Percentiles rank a stretch among this genome's conserved stretches.
These are phyloP conservation scores for Venturia pyrina DNA, from an alignment of 2,329 filamentous ascomycete species.

Conservation along the genomic window DNA sequence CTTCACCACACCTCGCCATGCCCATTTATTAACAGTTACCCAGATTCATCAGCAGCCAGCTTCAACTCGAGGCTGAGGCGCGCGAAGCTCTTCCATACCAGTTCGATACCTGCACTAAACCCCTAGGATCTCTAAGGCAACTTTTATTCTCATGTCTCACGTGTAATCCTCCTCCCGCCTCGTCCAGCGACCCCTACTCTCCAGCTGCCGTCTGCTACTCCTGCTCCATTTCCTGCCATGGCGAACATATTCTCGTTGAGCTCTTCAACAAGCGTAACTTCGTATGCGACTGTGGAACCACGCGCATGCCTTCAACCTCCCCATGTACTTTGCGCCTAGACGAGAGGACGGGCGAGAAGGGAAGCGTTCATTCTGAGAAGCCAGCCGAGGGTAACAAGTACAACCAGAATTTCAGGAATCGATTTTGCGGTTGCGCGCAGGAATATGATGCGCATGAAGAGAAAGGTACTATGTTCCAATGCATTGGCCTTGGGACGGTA, in stretches of 20 bases:
- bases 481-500: slow-evolving; percentile 68
- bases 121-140: slow-evolving; percentile 80
- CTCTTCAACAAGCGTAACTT: slow-evolving; percentile 95
- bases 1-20: neutral
- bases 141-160: slow-evolving; percentile 87
- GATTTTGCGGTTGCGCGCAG: slow-evolving; percentile 81
- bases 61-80: slow-evolving; percentile 87
- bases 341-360: slow-evolving; percentile 62
- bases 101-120: slow-evolving; percentile 85
- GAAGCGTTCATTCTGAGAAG: slow-evolving; percentile 65
- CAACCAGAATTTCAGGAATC: slow-evolving; percentile 90
- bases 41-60: slow-evolving; percentile 75
- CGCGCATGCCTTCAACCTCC: slow-evolving; percentile 57
- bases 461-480: slow-evolving; percentile 98
- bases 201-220: slow-evolving; percentile 89
- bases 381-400: slow-evolving; percentile 70
- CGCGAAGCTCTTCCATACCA: slow-evolving; percentile 78
- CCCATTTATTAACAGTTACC: neutral
- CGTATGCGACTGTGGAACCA: slow-evolving; percentile 91
- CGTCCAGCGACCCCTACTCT: slow-evolving; percentile 51
- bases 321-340: slow-evolving; percentile 71
- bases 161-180: slow-evolving; percentile 70
- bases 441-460: slow-evolving; percentile 83
- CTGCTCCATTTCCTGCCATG: slow-evolving; percentile 93
- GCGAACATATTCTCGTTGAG: slow-evolving; percentile 88